phyloP scores from a whole-genome alignment of 78 protist species.

The Protostelium mycophagum region DNA sequence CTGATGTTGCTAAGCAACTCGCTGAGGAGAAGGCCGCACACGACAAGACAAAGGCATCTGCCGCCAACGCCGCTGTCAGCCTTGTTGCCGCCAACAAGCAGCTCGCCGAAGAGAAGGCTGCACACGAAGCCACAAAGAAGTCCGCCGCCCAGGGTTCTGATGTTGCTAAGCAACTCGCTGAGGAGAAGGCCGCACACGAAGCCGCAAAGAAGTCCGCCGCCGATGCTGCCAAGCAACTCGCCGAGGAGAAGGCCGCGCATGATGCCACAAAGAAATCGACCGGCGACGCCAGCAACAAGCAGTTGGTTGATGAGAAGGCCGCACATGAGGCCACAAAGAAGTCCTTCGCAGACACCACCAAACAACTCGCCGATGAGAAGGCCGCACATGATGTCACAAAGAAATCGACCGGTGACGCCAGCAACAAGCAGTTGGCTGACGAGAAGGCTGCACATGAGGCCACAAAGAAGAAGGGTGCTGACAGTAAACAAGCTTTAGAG shows the following conservation, averaged over 20 bases:
- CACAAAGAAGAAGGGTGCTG: not conserved
- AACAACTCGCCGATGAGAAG: not conserved
- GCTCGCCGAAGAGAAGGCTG: not conserved
- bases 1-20: not conserved
- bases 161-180: not conserved
- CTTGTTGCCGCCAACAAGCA: too few relatives aligned
- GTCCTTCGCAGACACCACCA: not conserved
- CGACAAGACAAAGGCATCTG: not conserved
- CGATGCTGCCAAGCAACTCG: not conserved
- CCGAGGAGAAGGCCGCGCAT: not conserved
- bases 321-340: not conserved
- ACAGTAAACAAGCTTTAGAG: not conserved
- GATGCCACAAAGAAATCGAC: not conserved
- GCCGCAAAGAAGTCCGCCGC: not conserved
- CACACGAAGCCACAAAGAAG: not conserved
- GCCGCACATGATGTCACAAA: not conserved
- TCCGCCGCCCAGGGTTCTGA: not conserved
- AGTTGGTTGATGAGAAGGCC: not conserved
- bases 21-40: not conserved
- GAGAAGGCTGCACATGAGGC: not conserved
- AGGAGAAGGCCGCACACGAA: not conserved
- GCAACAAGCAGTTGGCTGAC: not conserved
- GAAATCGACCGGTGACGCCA: not conserved
- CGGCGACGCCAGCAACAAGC: not conserved
- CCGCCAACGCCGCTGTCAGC: not conserved